A percentile compares a stretch with the other conserved stretches of the same genome.
Conservation (phyloP, 148 eudicot genomes). For the Vaccinium darrowii region DNA sequence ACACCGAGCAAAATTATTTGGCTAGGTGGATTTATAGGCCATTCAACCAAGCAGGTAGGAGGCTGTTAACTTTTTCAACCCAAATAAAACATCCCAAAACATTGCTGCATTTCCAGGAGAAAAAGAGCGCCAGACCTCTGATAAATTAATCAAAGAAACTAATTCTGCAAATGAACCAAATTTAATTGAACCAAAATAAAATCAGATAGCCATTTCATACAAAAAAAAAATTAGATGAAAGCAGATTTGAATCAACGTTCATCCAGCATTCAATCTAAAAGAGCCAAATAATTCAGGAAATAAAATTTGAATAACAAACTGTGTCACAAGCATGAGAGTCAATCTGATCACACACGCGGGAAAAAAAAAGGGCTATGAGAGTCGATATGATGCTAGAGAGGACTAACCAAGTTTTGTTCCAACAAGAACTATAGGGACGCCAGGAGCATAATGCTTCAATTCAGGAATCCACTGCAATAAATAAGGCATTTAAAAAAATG, state of each 20-base stretch:
- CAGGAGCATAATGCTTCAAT: constrained; percentile 99
- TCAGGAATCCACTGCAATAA: constrained; percentile 94
- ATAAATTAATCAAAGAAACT: neutral
- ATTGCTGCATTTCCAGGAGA: neutral
- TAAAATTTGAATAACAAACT: neutral
- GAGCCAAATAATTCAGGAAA: neutral
- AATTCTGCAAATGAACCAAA: neutral
- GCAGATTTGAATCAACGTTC: constrained; percentile 1
- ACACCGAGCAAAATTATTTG: neutral
- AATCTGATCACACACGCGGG: neutral
- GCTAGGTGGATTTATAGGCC: neutral
- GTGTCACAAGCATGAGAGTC: neutral
- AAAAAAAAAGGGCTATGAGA: neutral
- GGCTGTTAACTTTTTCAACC: neutral
- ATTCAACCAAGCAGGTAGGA: constrained; percentile 1
- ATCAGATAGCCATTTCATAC: neutral
- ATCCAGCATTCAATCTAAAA: neutral
- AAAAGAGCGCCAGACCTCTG: neutral
- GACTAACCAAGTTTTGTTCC: constrained; percentile 96
- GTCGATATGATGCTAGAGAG: constrained; percentile 12
- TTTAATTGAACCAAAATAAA: neutral
- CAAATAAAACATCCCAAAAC: neutral
- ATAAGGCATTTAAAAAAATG: neutral
- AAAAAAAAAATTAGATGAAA: neutral
- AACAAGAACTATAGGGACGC: constrained; percentile 94